A percentile compares a stretch with the other conserved stretches of the same genome.
Conservation (phyloP, 2,329 filamentous ascomycete species). For the Xylaria sp. region DNA sequence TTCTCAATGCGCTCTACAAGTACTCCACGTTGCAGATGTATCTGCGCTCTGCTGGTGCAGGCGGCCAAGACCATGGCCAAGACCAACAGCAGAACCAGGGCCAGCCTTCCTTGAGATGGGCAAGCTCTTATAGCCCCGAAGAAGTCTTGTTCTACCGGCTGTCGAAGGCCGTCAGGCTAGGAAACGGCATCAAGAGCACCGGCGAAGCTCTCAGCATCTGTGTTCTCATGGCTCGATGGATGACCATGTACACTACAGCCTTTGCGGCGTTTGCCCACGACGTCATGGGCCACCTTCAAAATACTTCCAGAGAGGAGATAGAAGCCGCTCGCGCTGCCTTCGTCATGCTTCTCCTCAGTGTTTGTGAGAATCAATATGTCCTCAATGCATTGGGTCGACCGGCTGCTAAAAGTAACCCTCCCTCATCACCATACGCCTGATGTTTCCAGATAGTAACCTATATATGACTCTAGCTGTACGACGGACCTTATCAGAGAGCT, state of each 20-base stretch:
- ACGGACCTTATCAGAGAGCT: slow-evolving; percentile 61
- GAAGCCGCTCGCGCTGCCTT: slow-evolving; percentile 71
- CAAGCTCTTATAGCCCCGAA: slow-evolving; percentile 72
- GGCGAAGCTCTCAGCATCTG: slow-evolving; percentile 63
- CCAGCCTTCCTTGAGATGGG: slow-evolving; percentile 57
- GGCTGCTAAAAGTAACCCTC: slow-evolving; percentile 61
- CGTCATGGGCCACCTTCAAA: slow-evolving; percentile 59
- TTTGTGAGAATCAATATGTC: slow-evolving; percentile 69
- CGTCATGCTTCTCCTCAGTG: slow-evolving; percentile 69
- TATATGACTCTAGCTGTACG: slow-evolving; percentile 54
- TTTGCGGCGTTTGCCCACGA: slow-evolving; percentile 61
- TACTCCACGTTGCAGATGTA: slow-evolving; percentile 65
- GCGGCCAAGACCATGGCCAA: slow-evolving; percentile 42
- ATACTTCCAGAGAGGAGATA: slow-evolving; percentile 65
- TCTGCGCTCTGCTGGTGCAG: slow-evolving; percentile 37
- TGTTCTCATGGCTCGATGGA: slow-evolving; percentile 66
- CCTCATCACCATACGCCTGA: slow-evolving; percentile 18
- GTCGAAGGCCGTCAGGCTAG: slow-evolving; percentile 81
- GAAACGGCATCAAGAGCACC: slow-evolving; percentile 58
- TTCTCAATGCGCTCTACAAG: slow-evolving; percentile 66
- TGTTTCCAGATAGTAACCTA: slow-evolving; percentile 43
- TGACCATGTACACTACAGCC: slow-evolving; percentile 65
- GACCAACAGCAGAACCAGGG: slow-evolving; percentile 27
- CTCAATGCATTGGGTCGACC: slow-evolving; percentile 64
- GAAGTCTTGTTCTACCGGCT: slow-evolving; percentile 95